phyloP scores from a whole-genome alignment of 2,329 filamentous ascomycete species.

The Apiospora koreana region DNA sequence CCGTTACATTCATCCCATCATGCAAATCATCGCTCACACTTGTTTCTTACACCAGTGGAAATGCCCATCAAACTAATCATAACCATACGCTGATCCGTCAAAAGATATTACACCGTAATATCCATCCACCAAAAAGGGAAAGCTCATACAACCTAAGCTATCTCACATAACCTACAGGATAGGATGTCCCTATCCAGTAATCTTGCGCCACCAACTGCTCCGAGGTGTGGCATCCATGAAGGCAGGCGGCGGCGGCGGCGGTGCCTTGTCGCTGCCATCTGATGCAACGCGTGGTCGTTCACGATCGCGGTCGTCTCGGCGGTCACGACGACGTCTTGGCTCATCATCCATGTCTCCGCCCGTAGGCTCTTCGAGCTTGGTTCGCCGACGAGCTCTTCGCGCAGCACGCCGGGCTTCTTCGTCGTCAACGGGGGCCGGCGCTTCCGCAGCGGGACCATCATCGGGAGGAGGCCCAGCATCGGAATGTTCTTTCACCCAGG shows the following conservation, averaged over 20 bases:
- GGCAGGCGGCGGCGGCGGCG: slow-evolving; percentile 41
- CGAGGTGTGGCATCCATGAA: slow-evolving; percentile 50
- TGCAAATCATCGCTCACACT: background rate
- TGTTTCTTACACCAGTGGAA: background rate
- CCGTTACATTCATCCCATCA: background rate
- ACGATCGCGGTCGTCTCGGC: slow-evolving; percentile 44
- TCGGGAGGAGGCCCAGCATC: slow-evolving; percentile 62
- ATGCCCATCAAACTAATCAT: background rate
- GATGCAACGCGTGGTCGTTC: slow-evolving; percentile 35
- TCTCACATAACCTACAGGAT: background rate
- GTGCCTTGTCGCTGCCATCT: slow-evolving; percentile 38
- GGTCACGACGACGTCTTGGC: slow-evolving; percentile 38
- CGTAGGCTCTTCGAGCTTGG: slow-evolving; percentile 42
- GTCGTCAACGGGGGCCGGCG: slow-evolving; percentile 41
- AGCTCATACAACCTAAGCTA: background rate
- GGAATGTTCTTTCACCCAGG: slow-evolving; percentile 66
- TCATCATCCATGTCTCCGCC: slow-evolving; percentile 43
- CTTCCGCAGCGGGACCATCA: slow-evolving; percentile 37
- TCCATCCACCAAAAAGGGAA: background rate
- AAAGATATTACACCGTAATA: background rate
- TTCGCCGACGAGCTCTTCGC: slow-evolving; percentile 46
- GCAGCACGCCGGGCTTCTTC: slow-evolving; percentile 53
- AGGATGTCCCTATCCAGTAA: slow-evolving; percentile 36
- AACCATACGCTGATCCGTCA: slow-evolving; percentile 4
- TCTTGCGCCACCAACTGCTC: slow-evolving; percentile 62